Conservation (phyloP, 495 filamentous ascomycete genomes). For the Glutinoglossum americanum region DNA sequence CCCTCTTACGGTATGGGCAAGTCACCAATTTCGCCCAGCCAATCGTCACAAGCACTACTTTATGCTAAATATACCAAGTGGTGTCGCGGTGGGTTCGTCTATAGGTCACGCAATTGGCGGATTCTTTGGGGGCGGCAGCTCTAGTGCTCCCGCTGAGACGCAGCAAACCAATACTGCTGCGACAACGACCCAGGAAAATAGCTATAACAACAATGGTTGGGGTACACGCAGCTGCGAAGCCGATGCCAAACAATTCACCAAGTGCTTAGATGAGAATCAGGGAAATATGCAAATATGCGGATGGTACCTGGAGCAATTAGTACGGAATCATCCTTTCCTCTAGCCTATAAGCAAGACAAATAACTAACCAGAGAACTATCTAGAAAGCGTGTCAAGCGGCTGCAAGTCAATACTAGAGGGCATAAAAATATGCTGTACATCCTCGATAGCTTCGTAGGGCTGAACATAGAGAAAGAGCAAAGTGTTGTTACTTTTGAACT, state of each 20-base stretch:
- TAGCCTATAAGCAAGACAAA: neutral
- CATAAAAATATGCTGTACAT: too few species aligned
- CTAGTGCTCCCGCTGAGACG: conserved; percentile 34
- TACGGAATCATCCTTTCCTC: conserved; percentile 14
- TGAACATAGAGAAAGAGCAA: neutral
- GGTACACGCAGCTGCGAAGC: conserved; percentile 42
- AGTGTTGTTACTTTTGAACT: neutral
- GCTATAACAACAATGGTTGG: conserved; percentile 29
- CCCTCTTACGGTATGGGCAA: too few species aligned
- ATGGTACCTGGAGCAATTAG: conserved; percentile 94
- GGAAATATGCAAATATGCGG: conserved; percentile 89
- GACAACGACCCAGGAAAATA: conserved; percentile 19
- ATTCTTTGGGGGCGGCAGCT: conserved; percentile 50
- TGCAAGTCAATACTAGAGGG: conserved; percentile 59
- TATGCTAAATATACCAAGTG: conserved; percentile 27
- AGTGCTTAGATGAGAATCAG: conserved; percentile 84
- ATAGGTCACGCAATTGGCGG: conserved; percentile 89
- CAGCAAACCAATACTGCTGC: conserved; percentile 24
- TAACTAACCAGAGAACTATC: neutral
- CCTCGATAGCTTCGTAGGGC: too few species aligned
- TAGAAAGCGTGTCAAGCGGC: conserved; percentile 86
- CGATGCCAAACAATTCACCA: conserved; percentile 69
- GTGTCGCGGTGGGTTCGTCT: conserved; percentile 84
- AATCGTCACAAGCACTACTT: conserved; percentile 1
- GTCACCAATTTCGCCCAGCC: neutral